Conservation (phyloP, 1,139 yeast genomes). For the Scheffersomyces illinoinensis region DNA sequence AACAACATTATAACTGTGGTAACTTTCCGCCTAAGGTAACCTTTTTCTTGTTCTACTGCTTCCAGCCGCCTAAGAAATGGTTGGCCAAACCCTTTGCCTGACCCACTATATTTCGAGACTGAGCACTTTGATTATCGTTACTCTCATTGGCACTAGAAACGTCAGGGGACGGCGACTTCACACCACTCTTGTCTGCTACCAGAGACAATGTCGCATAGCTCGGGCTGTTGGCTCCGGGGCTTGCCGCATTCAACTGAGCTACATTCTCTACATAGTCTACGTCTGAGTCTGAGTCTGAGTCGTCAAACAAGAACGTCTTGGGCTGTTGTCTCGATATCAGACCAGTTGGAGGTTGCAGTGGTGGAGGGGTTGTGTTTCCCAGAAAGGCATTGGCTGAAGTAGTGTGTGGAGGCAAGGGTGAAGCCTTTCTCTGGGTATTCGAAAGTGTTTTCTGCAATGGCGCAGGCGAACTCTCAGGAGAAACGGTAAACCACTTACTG, state of each 20-base stretch:
- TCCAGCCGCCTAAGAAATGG: conserved; percentile 38
- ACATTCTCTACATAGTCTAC: conserved; percentile 25
- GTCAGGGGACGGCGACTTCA: conserved; percentile 34
- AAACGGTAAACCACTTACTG: not conserved
- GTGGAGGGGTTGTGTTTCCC: conserved; percentile 30
- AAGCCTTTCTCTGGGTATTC: conserved; percentile 33
- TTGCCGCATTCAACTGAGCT: not conserved
- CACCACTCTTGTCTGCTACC: conserved; percentile 51
- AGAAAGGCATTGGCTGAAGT: conserved; percentile 47
- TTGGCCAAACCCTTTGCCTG: conserved; percentile 45
- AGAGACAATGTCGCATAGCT: conserved; percentile 49
- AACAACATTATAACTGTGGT: no score
- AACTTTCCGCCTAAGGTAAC: not conserved
- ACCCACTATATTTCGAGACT: conserved; percentile 25
- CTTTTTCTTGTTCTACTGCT: conserved; percentile 9
- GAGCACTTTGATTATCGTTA: conserved; percentile 3
- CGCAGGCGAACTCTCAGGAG: not conserved
- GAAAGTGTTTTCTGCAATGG: conserved; percentile 17
- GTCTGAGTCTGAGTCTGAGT: conserved; percentile 28
- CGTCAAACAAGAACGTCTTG: conserved; percentile 34
- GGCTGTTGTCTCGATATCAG: not conserved
- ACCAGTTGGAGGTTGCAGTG: not conserved
- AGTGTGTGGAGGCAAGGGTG: conserved; percentile 49
- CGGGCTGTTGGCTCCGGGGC: conserved; percentile 18
- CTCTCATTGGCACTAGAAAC: conserved; percentile 3